Base-by-base conservation (phyloP, 441 rosid genomes). In the Populus hybrid region DNA sequence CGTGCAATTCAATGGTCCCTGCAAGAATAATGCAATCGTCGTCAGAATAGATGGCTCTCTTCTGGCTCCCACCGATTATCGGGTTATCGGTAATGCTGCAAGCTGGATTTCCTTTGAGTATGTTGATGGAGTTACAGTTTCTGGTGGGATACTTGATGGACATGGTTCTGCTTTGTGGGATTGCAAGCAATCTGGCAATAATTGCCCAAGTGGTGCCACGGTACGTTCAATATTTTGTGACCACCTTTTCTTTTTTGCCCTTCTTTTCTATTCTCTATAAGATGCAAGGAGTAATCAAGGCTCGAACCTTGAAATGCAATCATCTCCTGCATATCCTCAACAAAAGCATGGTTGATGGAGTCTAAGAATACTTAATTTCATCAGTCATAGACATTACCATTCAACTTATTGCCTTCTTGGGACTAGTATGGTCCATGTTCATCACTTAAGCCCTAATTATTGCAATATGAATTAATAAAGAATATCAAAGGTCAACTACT, bases 121-220 rank as follows among this genome's bases (percentile, higher is more conserved):
- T 12, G 94, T 93, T 16, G 68, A 80, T 16, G 92, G 93, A 6
- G 86, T 93, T 63, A 76, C 87, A 5, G 8, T 93, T 57, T 65
- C 81, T 40, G 93, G 91, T 21, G 94, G 98, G 35, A 72, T 78
- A 32, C 89, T 91, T 40, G 90, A 92, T 10, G 97, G 89, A 10
- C 85, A 69, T 71, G 97, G 95, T 16, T 18, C 87, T 28, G 80
- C 75, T 67, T 76, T 91, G 20, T 90, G 94, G 98, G 78, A 87
- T 77, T 93, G 95, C 78, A 90, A 90, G 79, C 81, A 46, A 28
- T 86, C 94, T 6, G 90, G 88, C 77, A 86, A 86, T 73, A 84
- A 79, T 38, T 93, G 98, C 76, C 95, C 98, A 1, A 40, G 36
- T 36, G 94, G 98, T 8, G 91, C 93, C 42, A 86, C 90, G 81